Base-by-base conservation (phyloP, 257 asterid genomes). In the Knoxia roxburghii region DNA sequence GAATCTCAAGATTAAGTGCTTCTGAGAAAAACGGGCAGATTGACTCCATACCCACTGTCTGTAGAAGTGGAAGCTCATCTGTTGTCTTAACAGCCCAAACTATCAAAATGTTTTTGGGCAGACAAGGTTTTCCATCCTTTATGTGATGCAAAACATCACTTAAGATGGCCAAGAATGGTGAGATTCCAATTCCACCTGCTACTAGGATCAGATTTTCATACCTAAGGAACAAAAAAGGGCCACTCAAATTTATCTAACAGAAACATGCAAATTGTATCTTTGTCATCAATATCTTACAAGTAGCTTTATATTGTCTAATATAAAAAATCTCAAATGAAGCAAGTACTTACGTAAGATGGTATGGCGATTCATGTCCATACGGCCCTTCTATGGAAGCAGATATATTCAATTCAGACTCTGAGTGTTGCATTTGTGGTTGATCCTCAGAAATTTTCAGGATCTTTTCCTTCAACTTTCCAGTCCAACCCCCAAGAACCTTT, bases 141-240 rank as follows among this genome's bases (percentile, higher is more conserved):
- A 85, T 63, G 43, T 84, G 85, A 74, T 83, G 96, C 37, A 91
- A 86, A 71, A 91, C 70, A 20, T 91, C 98, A 41, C 95, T 91
- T 72, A 91, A 57, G 73, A 91, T 84, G 2, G 98, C 98, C 21
- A 87, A 71, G 70, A 91, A 91, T 15, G 98, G 96, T 1, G 98
- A 85, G 64, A 91, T 87, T 57, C 98, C 98, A 21, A 91, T 89
- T 10, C 98, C 98, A 1, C 98, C 98, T 9, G 98, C 98, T 12
- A 91, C 89, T 79, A 91, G 77, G 70, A 91, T 80, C 64, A 89
- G 91, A 68, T 85, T 85, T 79, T 85, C 95, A 14, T 89, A 91
- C 90, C 96, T 88, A 40, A 14, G 75, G 51, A 27, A 50, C 20
- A 67, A 73, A 35, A 45, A 49, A 21, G 49, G 21, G 32, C 53